Evolutionary conservation across 441 rosid species (phyloP), one percentile per base, ranked within the genome.

Genomic region (Aleurites moluccanus): DNA sequence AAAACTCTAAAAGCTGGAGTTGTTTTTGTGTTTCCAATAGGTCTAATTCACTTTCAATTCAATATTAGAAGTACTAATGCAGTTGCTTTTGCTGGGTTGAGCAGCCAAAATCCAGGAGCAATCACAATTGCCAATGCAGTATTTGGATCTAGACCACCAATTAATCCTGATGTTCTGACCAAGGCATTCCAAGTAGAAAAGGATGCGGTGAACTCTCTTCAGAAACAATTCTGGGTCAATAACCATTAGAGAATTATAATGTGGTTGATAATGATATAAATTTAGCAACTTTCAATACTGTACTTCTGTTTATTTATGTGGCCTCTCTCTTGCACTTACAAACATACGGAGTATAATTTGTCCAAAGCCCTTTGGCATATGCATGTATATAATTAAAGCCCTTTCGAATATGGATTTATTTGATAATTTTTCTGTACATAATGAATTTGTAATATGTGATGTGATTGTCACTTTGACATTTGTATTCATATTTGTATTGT

Each of bases 41-140:
- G 86, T 27, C 74, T 83, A 30, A 66, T 83, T 68, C 85, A 85
- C 69, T 87, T 85, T 74, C 85, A 87, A 9, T 44, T 79, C 28
- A 85, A 85, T 40, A 35, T 78, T 14, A 83, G 80, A 38, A 38
- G 49, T 10, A 49, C 74, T n/a, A 69, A 59, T 2, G 88, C 82
- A 0, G 82, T 83, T 64, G 84, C 90, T 1, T 55, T 85, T 56
- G 81, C 86, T 9, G 71, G 53, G 23, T 67, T 83, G 21, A 80
- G 77, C 73, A 85, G 84, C 66, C 86, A 86, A 38, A 82, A 80
- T 67, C 82, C 85, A 3, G 80, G 82, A 23, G 73, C 77, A 5
- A 76, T 80, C 18, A 78, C 84, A 16, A 70, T 68, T 21, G 47
- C 49, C n/a, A 64, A 64, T n/a, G 49, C 27, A 3, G 47, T 35